A percentile compares a stretch with the other conserved stretches of the same genome.
These are phyloP conservation scores for Exobasidium rhododendri DNA, from an alignment of 1,284 basidiomycete species.

Conservation along the genomic window DNA sequence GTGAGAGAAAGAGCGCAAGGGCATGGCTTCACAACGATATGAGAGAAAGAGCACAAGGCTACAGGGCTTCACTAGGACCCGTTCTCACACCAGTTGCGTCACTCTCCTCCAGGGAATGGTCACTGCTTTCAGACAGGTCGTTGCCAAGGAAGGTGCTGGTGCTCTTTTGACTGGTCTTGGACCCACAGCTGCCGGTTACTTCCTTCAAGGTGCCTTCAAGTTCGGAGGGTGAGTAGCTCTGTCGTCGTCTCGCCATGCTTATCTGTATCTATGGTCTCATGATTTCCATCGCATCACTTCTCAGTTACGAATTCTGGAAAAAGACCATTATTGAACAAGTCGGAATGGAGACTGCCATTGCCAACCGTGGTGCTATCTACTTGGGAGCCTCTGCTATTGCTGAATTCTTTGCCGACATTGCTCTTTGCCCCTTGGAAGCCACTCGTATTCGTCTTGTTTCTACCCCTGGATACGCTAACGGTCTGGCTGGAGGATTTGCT, in stretches of 20 bases:
- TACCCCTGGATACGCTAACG: conserved; percentile 52
- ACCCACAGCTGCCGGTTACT: conserved; percentile 53
- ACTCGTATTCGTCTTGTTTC: conserved; percentile 56
- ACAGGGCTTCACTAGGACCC: conserved; percentile 61
- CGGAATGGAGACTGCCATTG: conserved; percentile 49
- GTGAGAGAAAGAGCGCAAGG: conserved; percentile 53
- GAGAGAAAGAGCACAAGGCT: not conserved
- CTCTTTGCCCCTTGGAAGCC: conserved; percentile 54
- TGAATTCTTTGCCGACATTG: conserved; percentile 55
- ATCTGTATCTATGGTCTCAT: not conserved
- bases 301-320: conserved; percentile 54
- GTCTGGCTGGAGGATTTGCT: conserved; percentile 50
- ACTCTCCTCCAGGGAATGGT: conserved; percentile 43
- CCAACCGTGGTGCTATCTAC: conserved; percentile 53
- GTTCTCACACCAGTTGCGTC: too few species aligned
- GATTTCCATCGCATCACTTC: not conserved
- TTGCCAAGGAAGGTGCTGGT: conserved; percentile 50
- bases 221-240: conserved; percentile 34
- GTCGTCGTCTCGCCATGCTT: not conserved
- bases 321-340: conserved; percentile 50
- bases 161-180: conserved; percentile 54
- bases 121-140: conserved; percentile 52
- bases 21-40: conserved; percentile 1
- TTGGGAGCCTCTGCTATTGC: conserved; percentile 51
- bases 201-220: conserved; percentile 55